These are phyloP conservation scores for Babesia bigemina DNA, from an alignment of 169 alveolate genomes.

Conservation along the genomic window DNA sequence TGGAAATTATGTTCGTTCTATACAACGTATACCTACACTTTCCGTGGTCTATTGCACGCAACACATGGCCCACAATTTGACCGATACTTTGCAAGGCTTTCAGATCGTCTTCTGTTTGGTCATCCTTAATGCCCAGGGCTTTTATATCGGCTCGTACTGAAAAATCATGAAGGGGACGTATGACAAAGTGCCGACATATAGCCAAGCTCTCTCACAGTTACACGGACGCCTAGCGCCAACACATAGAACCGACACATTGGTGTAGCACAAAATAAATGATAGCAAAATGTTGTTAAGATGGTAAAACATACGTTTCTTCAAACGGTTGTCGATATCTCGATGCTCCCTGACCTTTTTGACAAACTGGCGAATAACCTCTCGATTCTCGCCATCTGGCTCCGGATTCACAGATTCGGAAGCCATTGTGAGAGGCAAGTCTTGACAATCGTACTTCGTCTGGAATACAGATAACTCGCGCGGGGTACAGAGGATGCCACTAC, in stretches of 20 bases:
- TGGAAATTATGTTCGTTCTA: not conserved
- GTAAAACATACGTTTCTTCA: slow-evolving; percentile 52
- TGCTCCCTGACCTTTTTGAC: slow-evolving; percentile 64
- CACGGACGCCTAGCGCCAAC: no score
- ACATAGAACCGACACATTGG: no score
- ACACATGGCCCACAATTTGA: slow-evolving; percentile 96
- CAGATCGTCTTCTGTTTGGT: slow-evolving; percentile 94
- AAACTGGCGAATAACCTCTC: slow-evolving; percentile 63
- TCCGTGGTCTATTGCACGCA: slow-evolving; percentile 91
- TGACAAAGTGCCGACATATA: not conserved
- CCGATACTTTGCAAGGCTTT: slow-evolving; percentile 98
- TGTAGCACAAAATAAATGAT: not conserved
- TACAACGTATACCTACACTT: slow-evolving; percentile 68
- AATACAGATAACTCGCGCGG: not conserved
- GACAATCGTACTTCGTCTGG: not conserved
- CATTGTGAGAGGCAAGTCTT: not conserved
- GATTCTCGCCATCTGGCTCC: slow-evolving; percentile 48
- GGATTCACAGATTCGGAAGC: slow-evolving; percentile 25
- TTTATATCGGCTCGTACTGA: slow-evolving; percentile 78
- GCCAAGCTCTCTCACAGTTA: no score
- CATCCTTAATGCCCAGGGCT: slow-evolving; percentile 82
- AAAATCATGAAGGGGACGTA: not conserved
- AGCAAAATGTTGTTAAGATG: not conserved
- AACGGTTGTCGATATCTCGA: slow-evolving; percentile 51
- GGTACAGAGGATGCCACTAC: slow-evolving; percentile 15